Base-by-base conservation (phyloP, 169 alveolate species). In the Plasmodium adleri region DNA sequence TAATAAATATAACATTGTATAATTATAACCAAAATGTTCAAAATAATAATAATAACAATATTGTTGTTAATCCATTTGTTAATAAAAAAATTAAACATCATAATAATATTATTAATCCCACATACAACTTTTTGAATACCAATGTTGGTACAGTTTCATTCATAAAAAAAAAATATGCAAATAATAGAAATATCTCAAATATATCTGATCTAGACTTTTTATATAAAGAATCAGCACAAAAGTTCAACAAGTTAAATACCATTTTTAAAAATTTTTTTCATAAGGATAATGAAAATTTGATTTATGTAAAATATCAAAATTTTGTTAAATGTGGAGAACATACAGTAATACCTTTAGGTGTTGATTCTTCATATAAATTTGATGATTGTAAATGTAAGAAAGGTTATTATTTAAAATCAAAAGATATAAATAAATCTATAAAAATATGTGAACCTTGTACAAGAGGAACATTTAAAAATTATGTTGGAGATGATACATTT, bases 361-460 rank as follows among this genome's bases (percentile, higher is more conserved):
- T 92, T 56, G 96, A 94, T 71, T 93, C 95, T 22, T 94, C 97
- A 22, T 78, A 90, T 45, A 62, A 94, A 10, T 88, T 92, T 32
- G 95, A 95, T 39, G 95, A 92, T 72, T 95, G 97, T 72, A 93
- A 93, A 54, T 95, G 97, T 88, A 95, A 85, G n/a, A 92, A 92
- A 50, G 97, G 97, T 13, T 93, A 92, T 75, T 93, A 94, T 58
- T 80, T 93, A 52, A 92, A 75, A 15, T 39, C 58, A 22, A 20
- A 54, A 24, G 94, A 88, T 45, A 63, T 58, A 5, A 66, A n/a
- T 13, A 64, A 45, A 3, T 39, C 52, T 17, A 64, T 49, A 47
- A 95, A 95, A 76, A 24, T 52, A 3, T 95, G 97, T 88, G 86
- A 66, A 58, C 94, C 95, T 15, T 95, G 97, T 66, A 60, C 90